Conservation (phyloP, 2,329 filamentous ascomycete genomes). For the Aureobasidium sp. region DNA sequence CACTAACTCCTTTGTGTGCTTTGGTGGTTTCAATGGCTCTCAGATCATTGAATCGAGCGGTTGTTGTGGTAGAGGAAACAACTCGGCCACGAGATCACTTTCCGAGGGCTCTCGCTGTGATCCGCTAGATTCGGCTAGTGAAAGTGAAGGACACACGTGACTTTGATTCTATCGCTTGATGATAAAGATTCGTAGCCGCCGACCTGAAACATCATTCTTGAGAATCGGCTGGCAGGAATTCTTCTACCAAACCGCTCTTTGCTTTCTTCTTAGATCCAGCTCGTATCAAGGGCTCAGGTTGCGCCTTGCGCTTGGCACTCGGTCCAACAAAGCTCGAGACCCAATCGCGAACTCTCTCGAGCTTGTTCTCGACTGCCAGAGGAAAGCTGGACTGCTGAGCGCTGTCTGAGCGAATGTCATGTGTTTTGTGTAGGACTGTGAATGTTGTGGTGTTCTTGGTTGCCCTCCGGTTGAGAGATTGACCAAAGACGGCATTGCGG, state of each 20-base stretch:
- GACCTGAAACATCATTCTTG: neutral
- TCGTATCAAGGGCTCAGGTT: neutral
- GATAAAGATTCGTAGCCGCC: no score
- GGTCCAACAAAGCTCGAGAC: slow-evolving; percentile 14
- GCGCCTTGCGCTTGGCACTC: neutral
- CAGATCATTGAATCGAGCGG: no score
- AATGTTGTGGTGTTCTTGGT: slow-evolving; percentile 59
- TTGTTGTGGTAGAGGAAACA: no score
- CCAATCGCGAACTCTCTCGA: slow-evolving; percentile 14
- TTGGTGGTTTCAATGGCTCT: no score
- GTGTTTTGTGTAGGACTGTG: slow-evolving; percentile 13
- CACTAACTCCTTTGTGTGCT: no score
- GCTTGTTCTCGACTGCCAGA: slow-evolving; percentile 7
- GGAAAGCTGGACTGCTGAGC: neutral
- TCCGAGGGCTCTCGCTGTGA: neutral
- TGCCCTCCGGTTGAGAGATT: slow-evolving; percentile 63
- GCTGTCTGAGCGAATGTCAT: neutral
- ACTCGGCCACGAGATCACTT: no score
- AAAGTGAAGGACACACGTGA: neutral
- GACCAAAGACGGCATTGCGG: slow-evolving; percentile 69
- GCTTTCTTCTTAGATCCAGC: neutral
- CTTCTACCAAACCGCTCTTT: neutral
- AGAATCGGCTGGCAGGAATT: slow-evolving; percentile 12
- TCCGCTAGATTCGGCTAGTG: neutral
- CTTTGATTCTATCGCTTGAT: no score